These are phyloP conservation scores for Pseudogymnoascus sp. DNA, from an alignment of 2,329 filamentous ascomycete genomes.

Conservation along the genomic window DNA sequence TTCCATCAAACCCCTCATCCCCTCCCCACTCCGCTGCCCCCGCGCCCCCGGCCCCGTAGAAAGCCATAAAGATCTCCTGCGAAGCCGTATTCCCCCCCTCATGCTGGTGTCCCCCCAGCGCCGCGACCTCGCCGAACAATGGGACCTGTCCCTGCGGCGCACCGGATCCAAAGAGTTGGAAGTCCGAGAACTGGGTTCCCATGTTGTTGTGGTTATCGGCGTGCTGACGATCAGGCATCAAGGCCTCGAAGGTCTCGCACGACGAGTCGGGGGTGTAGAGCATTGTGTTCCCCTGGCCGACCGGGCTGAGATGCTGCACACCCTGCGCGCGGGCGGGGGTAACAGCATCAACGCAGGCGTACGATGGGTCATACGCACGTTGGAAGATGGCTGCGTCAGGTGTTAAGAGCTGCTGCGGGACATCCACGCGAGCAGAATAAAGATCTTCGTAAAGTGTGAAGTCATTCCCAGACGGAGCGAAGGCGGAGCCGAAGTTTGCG, in stretches of 20 bases:
- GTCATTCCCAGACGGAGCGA: constrained; percentile 33
- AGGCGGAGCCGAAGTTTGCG: constrained; percentile 41
- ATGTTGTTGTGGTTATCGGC: background rate
- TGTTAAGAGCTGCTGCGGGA: constrained; percentile 41
- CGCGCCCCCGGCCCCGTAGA: background rate
- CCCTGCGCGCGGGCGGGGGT: constrained; percentile 16
- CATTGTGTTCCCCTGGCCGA: constrained; percentile 59
- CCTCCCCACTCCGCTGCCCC: background rate
- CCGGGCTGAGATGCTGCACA: constrained; percentile 55
- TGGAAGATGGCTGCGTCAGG: constrained; percentile 33
- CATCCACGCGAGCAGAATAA: constrained; percentile 43
- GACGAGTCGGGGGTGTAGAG: constrained; percentile 58
- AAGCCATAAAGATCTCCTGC: background rate
- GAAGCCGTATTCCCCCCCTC: background rate
- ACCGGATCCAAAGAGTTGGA: background rate
- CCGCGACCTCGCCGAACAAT: background rate
- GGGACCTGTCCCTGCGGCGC: background rate
- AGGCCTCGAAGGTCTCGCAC: constrained; percentile 49
- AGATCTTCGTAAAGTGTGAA: constrained; percentile 56
- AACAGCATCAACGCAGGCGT: background rate
- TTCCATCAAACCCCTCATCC: background rate
- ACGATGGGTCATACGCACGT: constrained; percentile 19
- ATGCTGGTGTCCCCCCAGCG: background rate
- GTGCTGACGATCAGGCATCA: background rate
- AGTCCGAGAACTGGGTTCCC: background rate